Conservation (phyloP, 164 flowering plant species). For the Chloranthus sessilifolius region DNA sequence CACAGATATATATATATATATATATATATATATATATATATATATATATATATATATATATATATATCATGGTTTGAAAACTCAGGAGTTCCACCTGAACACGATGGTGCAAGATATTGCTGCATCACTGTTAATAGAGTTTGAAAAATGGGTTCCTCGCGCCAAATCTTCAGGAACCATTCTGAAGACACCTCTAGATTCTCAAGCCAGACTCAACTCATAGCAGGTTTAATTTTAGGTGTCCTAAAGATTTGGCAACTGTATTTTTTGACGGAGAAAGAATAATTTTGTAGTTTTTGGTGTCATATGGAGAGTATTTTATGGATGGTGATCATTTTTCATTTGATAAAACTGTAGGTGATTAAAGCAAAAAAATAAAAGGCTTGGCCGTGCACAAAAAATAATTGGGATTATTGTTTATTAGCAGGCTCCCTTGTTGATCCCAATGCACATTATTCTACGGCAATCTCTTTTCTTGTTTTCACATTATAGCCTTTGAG, state of each 20-base stretch:
- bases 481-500: no score
- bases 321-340: slow-evolving; percentile 5
- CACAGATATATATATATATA: no score
- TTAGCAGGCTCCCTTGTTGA: slow-evolving; percentile 99
- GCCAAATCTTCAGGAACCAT: slow-evolving; percentile 97
- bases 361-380: slow-evolving; percentile 91
- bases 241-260: slow-evolving; percentile 62
- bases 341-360: slow-evolving; percentile 48
- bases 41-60: no score
- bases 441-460: slow-evolving; percentile 97
- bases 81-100: slow-evolving; percentile 83
- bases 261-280: no score
- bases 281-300: no score
- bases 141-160: slow-evolving; percentile 95
- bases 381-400: slow-evolving; percentile 96
- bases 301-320: no score
- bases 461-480: no score
- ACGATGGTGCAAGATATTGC: slow-evolving; percentile 99
- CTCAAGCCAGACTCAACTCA: slow-evolving; percentile 98
- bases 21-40: no score
- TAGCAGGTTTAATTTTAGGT: slow-evolving; percentile 99
- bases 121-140: slow-evolving; percentile 92
- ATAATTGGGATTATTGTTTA: slow-evolving; percentile 95
- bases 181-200: slow-evolving; percentile 96
- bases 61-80: no score